Base-by-base conservation (phyloP, 305 asterid species). In the Fraxinus xanthoxyloides region DNA sequence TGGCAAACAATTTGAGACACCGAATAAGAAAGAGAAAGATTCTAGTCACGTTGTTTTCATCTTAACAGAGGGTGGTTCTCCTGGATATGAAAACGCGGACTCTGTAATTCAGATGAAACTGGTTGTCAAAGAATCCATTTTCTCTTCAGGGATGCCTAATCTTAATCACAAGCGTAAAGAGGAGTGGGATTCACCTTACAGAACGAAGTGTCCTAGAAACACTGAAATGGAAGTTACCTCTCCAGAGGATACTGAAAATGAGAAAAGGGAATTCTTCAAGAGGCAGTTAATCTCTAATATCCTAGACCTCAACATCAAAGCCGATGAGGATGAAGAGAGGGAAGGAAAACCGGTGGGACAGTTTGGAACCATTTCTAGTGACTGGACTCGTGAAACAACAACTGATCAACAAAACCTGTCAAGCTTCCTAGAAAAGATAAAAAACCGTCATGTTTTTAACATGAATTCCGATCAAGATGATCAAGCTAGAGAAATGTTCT, bases 291-390 rank as follows among this genome's bases (percentile, higher is more conserved):
- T 84, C 83, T 54, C 90, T 35, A 91, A 74, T 32, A 83, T 79
- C 24, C 94, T 93, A 31, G 97, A 93, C 84, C 94, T 93, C 82
- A 93, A 93, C 82, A 70, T 92, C 28, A 88, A 80, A 78, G 94
- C 89, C 0, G 89, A 86, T 1, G 94, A 89, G 17, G 94, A 85
- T 4, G 90, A 86, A n/a, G 86, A 48, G 12, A 76, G 82, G 13
- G 86, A 82, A 63, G 85, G 72, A 4, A 76, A 24, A 36, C 40
- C 69, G 0, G 31, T 19, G 31, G 86, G 80, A 26, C 85, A 84
- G 46, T 76, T 73, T 1, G 89, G 89, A 85, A 82, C 89, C 24
- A 81, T 87, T 79, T 84, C 91, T 28, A 89, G 90, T 30, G 92
- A 91, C 59, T 24, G 84, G 59, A 85, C 89, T 19, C 87, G 86